A percentile compares a stretch with the other conserved stretches of the same genome.
These are phyloP conservation scores for Solanum chaucha DNA, from an alignment of 257 asterid genomes.

Conservation along the genomic window DNA sequence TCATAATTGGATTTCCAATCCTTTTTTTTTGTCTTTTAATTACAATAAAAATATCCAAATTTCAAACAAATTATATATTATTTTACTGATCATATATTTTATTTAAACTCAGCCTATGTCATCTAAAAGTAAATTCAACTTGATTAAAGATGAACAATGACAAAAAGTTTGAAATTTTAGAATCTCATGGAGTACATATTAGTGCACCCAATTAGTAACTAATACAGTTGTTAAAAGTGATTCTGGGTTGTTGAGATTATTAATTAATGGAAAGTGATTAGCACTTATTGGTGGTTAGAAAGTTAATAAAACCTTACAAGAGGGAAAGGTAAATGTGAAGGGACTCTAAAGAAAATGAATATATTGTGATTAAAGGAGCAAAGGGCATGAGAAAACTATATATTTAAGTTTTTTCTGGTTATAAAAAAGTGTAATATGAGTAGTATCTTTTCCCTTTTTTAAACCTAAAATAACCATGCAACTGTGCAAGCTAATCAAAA, in stretches of 20 bases:
- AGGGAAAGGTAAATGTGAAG: background rate
- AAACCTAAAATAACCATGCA: background rate
- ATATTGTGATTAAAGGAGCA: background rate
- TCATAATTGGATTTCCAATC: background rate
- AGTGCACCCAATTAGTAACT: background rate
- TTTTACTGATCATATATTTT: background rate
- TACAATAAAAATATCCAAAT: background rate
- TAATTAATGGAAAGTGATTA: background rate
- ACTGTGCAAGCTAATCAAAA: background rate
- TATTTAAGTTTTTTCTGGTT: background rate
- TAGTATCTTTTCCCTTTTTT: background rate
- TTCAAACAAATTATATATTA: background rate
- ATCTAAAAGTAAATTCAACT: background rate
- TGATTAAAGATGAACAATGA: background rate
- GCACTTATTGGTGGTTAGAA: background rate
- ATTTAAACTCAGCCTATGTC: background rate
- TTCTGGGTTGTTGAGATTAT: background rate
- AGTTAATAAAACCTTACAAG: background rate
- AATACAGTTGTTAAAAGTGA: background rate
- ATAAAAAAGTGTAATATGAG: background rate
- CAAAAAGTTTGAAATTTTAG: background rate
- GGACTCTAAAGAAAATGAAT: background rate
- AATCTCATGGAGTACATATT: background rate
- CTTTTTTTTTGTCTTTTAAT: background rate
- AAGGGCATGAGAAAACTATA: background rate